Base-by-base conservation (phyloP, 208 protist genomes). In the Leishmania guyanensis region DNA sequence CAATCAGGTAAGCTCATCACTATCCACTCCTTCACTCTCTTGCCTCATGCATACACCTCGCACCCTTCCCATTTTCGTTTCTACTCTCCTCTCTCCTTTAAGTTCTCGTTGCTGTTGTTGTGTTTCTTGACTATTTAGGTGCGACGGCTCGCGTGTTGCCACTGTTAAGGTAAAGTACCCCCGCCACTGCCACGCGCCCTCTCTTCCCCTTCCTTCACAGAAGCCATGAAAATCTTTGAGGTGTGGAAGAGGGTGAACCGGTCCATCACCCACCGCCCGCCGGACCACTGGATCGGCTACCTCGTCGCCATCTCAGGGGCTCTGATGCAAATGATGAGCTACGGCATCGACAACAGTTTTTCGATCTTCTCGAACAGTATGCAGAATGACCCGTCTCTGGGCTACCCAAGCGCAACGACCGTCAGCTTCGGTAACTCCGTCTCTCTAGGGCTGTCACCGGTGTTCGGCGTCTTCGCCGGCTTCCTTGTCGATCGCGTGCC, bases 271-370 rank as follows among this genome's bases (percentile, higher is more conserved):
- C 78, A 84, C 62, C 92, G 90, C 74, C 93, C 93, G 36, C 70
- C 81, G 3, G 93, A 97, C 73, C 91, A 97, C 85, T 90, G 86
- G 77, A 80, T 94, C 74, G 93, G 93, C 54, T 97, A 90, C 80
- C 51, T 90, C 12, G 92, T 97, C n/a, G 93, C 93, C 66, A 71
- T 95, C 36, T 93, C 90, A 17, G 93, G 89, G 50, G 83, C 91
- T 29, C 79, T 97, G 50, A 95, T 95, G 91, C 92, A 97, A 79
- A 90, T 97, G 83, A 94, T 94, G 90, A 91, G 78, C 72, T 97
- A 95, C 82, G 93, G 93, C 75, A 95, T 94, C 78, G 89, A 93
- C 79, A 95, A 97, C 93, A 93, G 92, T 65, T 94, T 92, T 76
- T 92, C 89, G 65, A 94, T 92, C 53, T 97, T 97, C 81, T 89